Conservation (phyloP, 2,329 filamentous ascomycete genomes). For the Nemania sp. region DNA sequence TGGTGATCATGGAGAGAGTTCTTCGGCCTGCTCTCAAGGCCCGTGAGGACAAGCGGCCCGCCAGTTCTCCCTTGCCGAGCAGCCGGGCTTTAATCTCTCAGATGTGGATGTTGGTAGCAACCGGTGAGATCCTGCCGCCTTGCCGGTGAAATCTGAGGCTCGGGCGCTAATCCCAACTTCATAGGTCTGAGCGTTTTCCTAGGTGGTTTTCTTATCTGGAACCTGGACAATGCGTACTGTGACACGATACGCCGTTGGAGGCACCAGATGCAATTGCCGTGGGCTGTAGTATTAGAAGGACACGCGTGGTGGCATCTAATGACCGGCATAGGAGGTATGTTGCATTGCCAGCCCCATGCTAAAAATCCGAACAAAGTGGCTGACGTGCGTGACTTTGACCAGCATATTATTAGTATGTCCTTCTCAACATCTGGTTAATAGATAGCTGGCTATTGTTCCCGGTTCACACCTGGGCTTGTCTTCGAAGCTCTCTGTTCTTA, state of each 20-base stretch:
- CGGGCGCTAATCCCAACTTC: constrained; percentile 3
- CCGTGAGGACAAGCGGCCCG: constrained; percentile 55
- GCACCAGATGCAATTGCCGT: constrained; percentile 72
- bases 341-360: background rate
- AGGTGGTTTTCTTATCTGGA: constrained; percentile 77
- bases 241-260: constrained; percentile 67
- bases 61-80: constrained; percentile 32
- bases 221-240: constrained; percentile 78
- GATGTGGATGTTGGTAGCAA: constrained; percentile 77
- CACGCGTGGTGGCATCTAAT: constrained; percentile 71
- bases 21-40: constrained; percentile 52
- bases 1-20: constrained; percentile 70
- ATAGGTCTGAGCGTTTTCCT: constrained; percentile 72
- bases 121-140: constrained; percentile 44
- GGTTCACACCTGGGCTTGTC: background rate
- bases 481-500: background rate
- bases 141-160: background rate
- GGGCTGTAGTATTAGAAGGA: constrained; percentile 68
- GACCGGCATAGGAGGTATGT: constrained; percentile 68
- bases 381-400: constrained; percentile 17
- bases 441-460: background rate
- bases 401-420: constrained; percentile 70
- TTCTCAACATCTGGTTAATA: background rate
- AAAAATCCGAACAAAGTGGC: constrained; percentile 3
- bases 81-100: constrained; percentile 50